Percentiles rank a stretch among this genome's conserved stretches.
Conservation (phyloP, 176 grass and related monocot species). For the Areca catechu region DNA sequence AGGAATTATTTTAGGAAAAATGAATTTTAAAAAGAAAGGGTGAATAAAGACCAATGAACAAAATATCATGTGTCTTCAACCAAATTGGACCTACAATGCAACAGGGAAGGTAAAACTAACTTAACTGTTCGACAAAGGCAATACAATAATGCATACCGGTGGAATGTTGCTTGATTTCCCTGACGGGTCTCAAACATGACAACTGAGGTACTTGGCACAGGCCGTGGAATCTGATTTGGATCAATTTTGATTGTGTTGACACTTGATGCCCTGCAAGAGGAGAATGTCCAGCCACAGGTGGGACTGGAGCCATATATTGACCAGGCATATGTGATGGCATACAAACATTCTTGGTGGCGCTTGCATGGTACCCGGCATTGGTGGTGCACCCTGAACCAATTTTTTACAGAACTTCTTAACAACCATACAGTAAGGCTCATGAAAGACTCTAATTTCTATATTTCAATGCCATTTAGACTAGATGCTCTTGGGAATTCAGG, state of each 20-base stretch:
- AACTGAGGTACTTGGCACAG: constrained; percentile 49
- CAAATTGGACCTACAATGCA: no score
- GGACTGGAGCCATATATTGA: constrained; percentile 30
- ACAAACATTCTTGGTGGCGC: constrained; percentile 34
- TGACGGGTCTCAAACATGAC: constrained; percentile 63
- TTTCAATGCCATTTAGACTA: not conserved
- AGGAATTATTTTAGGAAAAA: no score
- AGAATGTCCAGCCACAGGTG: constrained; percentile 39
- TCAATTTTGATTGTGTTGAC: constrained; percentile 69
- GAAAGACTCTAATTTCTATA: no score
- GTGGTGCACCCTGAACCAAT: constrained; percentile 8
- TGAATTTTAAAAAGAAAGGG: no score
- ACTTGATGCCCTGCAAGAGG: constrained; percentile 59
- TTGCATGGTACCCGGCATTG: constrained; percentile 29
- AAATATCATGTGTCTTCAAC: no score
- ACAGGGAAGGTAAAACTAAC: no score
- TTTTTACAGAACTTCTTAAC: not conserved
- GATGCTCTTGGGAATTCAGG: not conserved
- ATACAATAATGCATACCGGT: constrained; percentile 34
- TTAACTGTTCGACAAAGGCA: no score
- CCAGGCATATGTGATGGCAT: constrained; percentile 20
- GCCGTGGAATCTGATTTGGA: constrained; percentile 80
- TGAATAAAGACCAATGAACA: no score
- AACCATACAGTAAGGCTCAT: no score
- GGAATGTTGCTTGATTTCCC: constrained; percentile 58